Evolutionary conservation across 768 basidiomycete genomes (phyloP).

Genomic region (Hygrophorus pudorinus): DNA sequence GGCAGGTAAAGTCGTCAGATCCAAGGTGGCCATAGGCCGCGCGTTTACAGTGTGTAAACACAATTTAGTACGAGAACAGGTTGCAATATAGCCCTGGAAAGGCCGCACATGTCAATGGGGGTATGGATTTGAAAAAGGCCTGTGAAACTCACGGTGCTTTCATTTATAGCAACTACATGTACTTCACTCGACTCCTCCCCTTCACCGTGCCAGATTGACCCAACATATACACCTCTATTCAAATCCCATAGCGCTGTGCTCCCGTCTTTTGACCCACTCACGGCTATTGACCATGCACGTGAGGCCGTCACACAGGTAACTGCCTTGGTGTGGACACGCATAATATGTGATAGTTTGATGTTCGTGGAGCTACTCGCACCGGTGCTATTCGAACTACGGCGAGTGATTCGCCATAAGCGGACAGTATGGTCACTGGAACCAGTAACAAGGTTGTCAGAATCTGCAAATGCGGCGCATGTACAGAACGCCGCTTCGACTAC

Average conservation of each 20-base stretch:
- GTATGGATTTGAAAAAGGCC: background rate
- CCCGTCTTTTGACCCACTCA: constrained; percentile 82
- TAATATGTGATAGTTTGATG: constrained; percentile 52
- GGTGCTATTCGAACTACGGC: constrained; percentile 20
- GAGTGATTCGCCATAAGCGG: constrained; percentile 66
- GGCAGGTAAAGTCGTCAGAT: constrained; percentile 36
- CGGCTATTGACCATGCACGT: constrained; percentile 69
- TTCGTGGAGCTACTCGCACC: constrained; percentile 15
- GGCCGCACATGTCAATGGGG: constrained; percentile 1
- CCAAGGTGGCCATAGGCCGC: constrained; percentile 61
- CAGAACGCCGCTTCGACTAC: constrained; percentile 66
- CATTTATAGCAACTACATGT: constrained; percentile 68
- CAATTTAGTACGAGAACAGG: constrained; percentile 62
- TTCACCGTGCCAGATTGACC: constrained; percentile 67
- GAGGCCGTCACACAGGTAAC: constrained; percentile 66
- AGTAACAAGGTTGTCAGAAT: constrained; percentile 63
- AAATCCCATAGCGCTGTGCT: constrained; percentile 87
- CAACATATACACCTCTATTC: constrained; percentile 71
- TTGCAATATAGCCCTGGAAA: constrained; percentile 74
- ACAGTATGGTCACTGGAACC: constrained; percentile 75
- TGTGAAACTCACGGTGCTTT: constrained; percentile 60
- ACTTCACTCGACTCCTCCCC: constrained; percentile 33
- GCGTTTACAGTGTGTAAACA: constrained; percentile 85
- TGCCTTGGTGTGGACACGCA: constrained; percentile 69
- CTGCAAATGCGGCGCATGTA: constrained; percentile 71